Conservation (phyloP, 768 basidiomycete species). For the Russula sp. region DNA sequence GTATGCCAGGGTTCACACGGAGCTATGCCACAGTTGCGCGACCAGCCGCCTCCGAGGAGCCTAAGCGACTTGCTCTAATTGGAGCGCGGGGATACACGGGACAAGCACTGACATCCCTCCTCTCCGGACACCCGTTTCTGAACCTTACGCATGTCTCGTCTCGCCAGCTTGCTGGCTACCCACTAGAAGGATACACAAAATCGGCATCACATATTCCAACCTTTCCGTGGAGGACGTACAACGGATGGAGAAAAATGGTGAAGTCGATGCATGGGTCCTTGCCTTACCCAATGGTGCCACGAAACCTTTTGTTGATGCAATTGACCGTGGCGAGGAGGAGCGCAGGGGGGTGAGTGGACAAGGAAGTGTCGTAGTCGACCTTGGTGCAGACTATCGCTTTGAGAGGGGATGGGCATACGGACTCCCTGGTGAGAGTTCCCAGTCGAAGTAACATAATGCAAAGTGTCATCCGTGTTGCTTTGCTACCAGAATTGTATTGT, state of each 20-base stretch:
- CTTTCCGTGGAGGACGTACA: slow-evolving; percentile 76
- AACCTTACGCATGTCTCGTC: slow-evolving; percentile 95
- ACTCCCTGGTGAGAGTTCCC: slow-evolving; percentile 86
- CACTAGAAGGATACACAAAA: slow-evolving; percentile 81
- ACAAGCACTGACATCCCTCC: slow-evolving; percentile 82
- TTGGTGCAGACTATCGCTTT: slow-evolving; percentile 94
- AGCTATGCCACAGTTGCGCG: slow-evolving; percentile 75
- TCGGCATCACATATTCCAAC: slow-evolving; percentile 72
- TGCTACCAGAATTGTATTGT: slow-evolving; percentile 74
- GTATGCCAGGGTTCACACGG: slow-evolving; percentile 50
- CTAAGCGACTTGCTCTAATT: slow-evolving; percentile 91
- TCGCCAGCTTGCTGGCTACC: slow-evolving; percentile 82
- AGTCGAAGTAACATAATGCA: slow-evolving; percentile 39
- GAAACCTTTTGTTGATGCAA: slow-evolving; percentile 94
- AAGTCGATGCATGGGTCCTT: slow-evolving; percentile 98
- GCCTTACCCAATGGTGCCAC: slow-evolving; percentile 97
- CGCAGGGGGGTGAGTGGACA: slow-evolving; percentile 41
- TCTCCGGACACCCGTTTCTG: slow-evolving; percentile 85
- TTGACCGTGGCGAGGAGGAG: slow-evolving; percentile 70
- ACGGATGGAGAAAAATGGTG: slow-evolving; percentile 81
- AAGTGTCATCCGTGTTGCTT: slow-evolving; percentile 37
- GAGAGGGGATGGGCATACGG: slow-evolving; percentile 97
- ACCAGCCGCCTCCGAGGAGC: slow-evolving; percentile 49
- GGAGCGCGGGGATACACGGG: slow-evolving; percentile 97
- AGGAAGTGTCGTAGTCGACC: slow-evolving; percentile 82